These are phyloP conservation scores for Aspergillus sp. DNA, from an alignment of 2,329 filamentous ascomycete genomes.

Conservation along the genomic window DNA sequence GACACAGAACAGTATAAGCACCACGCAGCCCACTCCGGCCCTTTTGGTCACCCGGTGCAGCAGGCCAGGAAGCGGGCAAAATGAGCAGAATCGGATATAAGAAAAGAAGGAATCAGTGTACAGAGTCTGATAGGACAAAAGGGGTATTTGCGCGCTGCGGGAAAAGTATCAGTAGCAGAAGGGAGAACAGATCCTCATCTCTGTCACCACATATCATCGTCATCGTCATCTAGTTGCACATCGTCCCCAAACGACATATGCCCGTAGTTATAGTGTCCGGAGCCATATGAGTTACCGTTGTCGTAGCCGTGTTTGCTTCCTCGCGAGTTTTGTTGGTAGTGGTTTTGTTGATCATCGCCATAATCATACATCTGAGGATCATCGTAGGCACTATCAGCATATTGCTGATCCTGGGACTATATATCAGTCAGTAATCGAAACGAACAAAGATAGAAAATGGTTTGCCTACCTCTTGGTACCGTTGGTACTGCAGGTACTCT, in stretches of 20 bases:
- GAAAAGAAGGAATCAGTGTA: constrained; percentile 31
- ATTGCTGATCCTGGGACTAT: constrained; percentile 37
- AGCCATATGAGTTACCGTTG: constrained; percentile 41
- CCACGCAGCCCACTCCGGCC: constrained; percentile 10
- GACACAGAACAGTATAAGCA: constrained; percentile 20
- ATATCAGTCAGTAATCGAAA: neutral
- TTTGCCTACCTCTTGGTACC: constrained; percentile 50
- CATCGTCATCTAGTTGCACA: constrained; percentile 47
- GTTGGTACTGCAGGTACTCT: constrained; percentile 51
- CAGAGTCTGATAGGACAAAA: constrained; percentile 35
- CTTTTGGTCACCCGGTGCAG: constrained; percentile 14
- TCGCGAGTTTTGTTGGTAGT: constrained; percentile 43
- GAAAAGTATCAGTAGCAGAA: constrained; percentile 32
- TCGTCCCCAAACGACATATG: constrained; percentile 48
- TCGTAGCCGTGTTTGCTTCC: constrained; percentile 45
- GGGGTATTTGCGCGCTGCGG: constrained; percentile 38
- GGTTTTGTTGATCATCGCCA: constrained; percentile 48
- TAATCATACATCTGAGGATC: constrained; percentile 59
- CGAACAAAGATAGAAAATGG: neutral
- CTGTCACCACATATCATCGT: constrained; percentile 56
- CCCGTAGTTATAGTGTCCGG: constrained; percentile 44
- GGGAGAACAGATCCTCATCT: constrained; percentile 25
- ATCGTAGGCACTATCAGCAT: constrained; percentile 50
- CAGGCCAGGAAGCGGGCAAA: neutral
- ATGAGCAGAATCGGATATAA: constrained; percentile 4